These are phyloP conservation scores for Echium plantagineum DNA, from an alignment of 257 asterid genomes.

Conservation along the genomic window DNA sequence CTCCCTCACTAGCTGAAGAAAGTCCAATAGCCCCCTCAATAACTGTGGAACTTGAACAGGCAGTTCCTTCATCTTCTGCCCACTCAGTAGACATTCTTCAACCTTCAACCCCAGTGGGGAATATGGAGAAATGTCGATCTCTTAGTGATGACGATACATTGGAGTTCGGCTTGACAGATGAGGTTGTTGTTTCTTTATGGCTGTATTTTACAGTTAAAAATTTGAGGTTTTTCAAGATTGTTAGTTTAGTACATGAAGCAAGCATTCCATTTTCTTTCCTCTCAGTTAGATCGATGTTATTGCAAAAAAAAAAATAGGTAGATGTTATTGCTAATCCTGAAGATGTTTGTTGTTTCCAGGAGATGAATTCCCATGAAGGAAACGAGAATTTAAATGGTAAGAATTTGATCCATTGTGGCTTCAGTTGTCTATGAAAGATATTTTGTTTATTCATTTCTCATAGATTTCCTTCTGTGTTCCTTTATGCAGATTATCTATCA, in stretches of 20 bases:
- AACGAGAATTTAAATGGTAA: conserved; percentile 29
- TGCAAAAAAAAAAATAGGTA: too few relatives aligned
- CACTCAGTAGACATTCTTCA: conserved; percentile 18
- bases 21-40: background rate
- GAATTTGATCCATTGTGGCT: conserved; percentile 1
- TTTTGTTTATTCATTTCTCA: conserved; percentile 4
- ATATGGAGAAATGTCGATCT: conserved; percentile 18
- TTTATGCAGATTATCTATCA: conserved; percentile 39
- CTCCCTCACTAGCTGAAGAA: background rate
- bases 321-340: conserved; percentile 3
- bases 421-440: background rate
- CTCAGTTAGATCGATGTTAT: too few relatives aligned
- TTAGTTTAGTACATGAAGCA: background rate
- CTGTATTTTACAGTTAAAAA: background rate
- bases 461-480: background rate
- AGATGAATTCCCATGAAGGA: conserved; percentile 25
- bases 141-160: conserved; percentile 22
- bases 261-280: too few relatives aligned
- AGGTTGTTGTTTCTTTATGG: conserved; percentile 24
- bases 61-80: conserved; percentile 1
- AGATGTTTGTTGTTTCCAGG: conserved; percentile 30
- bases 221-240: background rate
- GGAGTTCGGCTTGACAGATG: conserved; percentile 24
- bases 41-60: background rate
- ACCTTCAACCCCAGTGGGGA: conserved; percentile 30